Conservation (phyloP, 371 early-diverging fungal genomes). For the Mortierella sp. region DNA sequence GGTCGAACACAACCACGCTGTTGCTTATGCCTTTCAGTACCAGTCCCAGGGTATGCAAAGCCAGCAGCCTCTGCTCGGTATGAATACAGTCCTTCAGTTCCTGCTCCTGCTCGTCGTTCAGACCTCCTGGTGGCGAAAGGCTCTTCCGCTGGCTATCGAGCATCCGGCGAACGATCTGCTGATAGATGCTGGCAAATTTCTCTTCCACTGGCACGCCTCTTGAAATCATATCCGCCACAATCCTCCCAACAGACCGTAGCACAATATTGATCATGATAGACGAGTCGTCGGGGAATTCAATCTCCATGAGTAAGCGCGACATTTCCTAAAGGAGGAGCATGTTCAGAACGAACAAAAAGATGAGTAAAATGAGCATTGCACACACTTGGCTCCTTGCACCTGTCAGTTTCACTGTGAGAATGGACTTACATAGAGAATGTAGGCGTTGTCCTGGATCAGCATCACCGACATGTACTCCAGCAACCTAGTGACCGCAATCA, state of each 20-base stretch:
- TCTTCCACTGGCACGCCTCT: slow-evolving; percentile 49
- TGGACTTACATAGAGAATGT: slow-evolving; percentile 52
- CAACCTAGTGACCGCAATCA: slow-evolving; percentile 44
- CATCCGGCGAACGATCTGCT: slow-evolving; percentile 56
- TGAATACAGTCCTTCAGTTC: slow-evolving; percentile 54
- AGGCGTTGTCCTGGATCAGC: slow-evolving; percentile 54
- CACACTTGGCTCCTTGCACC: neutral
- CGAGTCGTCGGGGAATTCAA: slow-evolving; percentile 47
- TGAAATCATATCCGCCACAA: slow-evolving; percentile 49
- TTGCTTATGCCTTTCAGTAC: slow-evolving; percentile 50
- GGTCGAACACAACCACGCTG: slow-evolving; percentile 56
- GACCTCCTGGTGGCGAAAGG: neutral
- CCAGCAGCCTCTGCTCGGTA: slow-evolving; percentile 55
- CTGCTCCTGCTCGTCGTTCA: slow-evolving; percentile 37
- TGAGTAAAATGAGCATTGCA: neutral
- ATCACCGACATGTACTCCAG: slow-evolving; percentile 59
- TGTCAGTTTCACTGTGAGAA: neutral
- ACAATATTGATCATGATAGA: slow-evolving; percentile 57
- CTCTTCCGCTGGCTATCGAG: slow-evolving; percentile 28
- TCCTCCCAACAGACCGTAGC: slow-evolving; percentile 53
- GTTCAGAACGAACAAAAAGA: neutral
- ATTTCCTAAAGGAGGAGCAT: slow-evolving; percentile 38
- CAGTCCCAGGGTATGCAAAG: slow-evolving; percentile 53
- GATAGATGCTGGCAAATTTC: slow-evolving; percentile 57
- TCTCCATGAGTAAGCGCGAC: slow-evolving; percentile 57